These are phyloP conservation scores for Xanthoparmelia taractica DNA, from an alignment of 495 filamentous ascomycete genomes.

Conservation along the genomic window DNA sequence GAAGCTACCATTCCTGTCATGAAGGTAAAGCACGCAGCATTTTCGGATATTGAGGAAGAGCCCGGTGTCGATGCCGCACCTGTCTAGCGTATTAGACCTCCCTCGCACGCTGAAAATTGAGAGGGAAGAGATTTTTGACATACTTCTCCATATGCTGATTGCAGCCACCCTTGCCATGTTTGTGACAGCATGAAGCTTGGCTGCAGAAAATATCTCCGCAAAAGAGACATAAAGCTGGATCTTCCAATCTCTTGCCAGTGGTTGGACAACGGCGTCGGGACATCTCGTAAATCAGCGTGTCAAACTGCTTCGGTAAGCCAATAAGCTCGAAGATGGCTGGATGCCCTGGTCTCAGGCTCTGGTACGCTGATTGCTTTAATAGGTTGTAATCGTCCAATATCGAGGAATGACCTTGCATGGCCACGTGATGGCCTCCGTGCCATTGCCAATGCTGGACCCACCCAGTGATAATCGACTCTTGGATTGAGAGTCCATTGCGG, in stretches of 20 bases:
- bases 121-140: slow-evolving; percentile 32
- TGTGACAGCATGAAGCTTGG: slow-evolving; percentile 84
- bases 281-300: slow-evolving; percentile 85
- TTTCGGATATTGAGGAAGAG: slow-evolving; percentile 95
- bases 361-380: slow-evolving; percentile 25
- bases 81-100: slow-evolving; percentile 31
- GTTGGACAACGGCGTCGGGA: slow-evolving; percentile 79
- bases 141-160: slow-evolving; percentile 85
- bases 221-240: slow-evolving; percentile 87
- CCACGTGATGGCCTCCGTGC: slow-evolving; percentile 14
- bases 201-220: slow-evolving; percentile 94
- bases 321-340: slow-evolving; percentile 91
- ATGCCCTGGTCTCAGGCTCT: slow-evolving; percentile 53
- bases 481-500: slow-evolving; percentile 19
- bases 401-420: background rate
- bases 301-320: slow-evolving; percentile 83
- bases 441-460: slow-evolving; percentile 66
- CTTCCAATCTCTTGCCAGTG: slow-evolving; percentile 79
- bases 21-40: slow-evolving; percentile 79
- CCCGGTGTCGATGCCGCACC: slow-evolving; percentile 81
- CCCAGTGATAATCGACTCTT: slow-evolving; percentile 54
- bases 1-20: slow-evolving; percentile 75
- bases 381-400: slow-evolving; percentile 3
- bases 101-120: background rate
- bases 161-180: slow-evolving; percentile 68